Evolutionary conservation across 495 filamentous ascomycete genomes (phyloP).

Genomic region (Podospora tetraspora): DNA sequence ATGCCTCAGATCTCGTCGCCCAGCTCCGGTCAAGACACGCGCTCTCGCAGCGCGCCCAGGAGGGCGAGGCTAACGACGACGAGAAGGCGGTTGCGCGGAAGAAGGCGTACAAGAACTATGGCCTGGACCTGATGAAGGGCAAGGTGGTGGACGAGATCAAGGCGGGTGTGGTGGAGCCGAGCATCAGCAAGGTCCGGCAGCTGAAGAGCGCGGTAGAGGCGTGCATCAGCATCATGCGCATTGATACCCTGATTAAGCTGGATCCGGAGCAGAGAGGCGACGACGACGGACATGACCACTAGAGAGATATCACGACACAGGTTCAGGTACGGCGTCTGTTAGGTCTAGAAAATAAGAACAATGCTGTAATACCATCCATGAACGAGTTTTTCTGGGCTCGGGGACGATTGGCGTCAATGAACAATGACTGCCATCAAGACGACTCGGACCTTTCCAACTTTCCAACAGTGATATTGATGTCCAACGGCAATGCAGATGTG

Average conservation of each 20-base stretch:
- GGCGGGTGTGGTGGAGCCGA: constrained; percentile 91
- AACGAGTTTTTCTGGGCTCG: not conserved
- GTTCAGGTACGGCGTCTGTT: not conserved
- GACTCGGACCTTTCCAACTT: not conserved
- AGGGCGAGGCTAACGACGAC: constrained; percentile 75
- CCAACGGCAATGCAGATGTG: not conserved
- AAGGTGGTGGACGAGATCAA: constrained; percentile 91
- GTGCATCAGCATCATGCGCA: constrained; percentile 98
- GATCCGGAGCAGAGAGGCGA: constrained; percentile 80
- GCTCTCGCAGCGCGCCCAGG: constrained; percentile 81
- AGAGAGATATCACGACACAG: constrained; percentile 12
- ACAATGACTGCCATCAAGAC: not conserved
- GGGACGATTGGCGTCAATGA: not conserved
- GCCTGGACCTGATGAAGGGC: constrained; percentile 82
- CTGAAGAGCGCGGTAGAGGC: constrained; percentile 98
- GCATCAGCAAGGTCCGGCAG: constrained; percentile 97
- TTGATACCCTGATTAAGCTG: constrained; percentile 97
- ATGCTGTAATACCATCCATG: not conserved
- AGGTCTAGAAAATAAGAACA: not conserved
- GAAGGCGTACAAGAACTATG: constrained; percentile 98
- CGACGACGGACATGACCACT: constrained; percentile 74
- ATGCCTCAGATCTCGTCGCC: constrained; percentile 88
- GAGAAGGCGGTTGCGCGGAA: constrained; percentile 83
- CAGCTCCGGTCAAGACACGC: constrained; percentile 94
- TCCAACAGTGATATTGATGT: not conserved